Base-by-base conservation (phyloP, 2,329 filamentous ascomycete species). In the Cytospora leucostoma region DNA sequence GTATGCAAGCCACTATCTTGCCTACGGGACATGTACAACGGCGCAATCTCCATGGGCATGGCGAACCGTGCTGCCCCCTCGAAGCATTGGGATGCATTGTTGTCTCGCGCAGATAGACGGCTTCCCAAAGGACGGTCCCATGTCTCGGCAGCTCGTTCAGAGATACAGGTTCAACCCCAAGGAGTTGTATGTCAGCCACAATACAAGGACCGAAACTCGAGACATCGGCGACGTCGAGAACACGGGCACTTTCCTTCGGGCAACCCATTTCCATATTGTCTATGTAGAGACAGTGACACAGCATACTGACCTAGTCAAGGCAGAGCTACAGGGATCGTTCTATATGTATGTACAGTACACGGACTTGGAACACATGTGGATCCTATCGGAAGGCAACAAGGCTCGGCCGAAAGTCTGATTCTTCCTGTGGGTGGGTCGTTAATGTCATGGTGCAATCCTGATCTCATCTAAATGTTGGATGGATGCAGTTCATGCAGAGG, bases 1-100 rank as follows among this genome's bases (percentile, higher is more conserved):
- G 51, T 32, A 55, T 40, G 51, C 38, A 61, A 21, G 50, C 58
- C 40, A 51, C 50, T 38, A 54, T 37, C 38, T 33, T 54, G 50
- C 38, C 57, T 61, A 60, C 49, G 47, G 15, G 19, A n/a, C 34
- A 35, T 55, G 38, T 60, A 58, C 53, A 38, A 34, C 44, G 47
- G 49, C 27, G 19, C 32, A 34, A 33, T n/a, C 44, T 56, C 33
- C n/a, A 59, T 27, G 33, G 56, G 51, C 56, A 33, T 34, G 38
- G 56, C 37, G 38, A 51, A 37, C 27, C 37, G 51, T 63, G 56
- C 49, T 56, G 52, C 56, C 37, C 35, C 27, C 32, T 53, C 35
- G 61, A 21, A 59, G 34, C 38, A 33, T 32, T 17, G 37, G 54
- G 58, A 38, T 47, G 44, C n/a, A 47, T 21, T 27, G 17, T 19